Evolutionary conservation across 202 grass and related monocot genomes (phyloP).

Genomic region (Bolboschoenoplectus hybrid): DNA sequence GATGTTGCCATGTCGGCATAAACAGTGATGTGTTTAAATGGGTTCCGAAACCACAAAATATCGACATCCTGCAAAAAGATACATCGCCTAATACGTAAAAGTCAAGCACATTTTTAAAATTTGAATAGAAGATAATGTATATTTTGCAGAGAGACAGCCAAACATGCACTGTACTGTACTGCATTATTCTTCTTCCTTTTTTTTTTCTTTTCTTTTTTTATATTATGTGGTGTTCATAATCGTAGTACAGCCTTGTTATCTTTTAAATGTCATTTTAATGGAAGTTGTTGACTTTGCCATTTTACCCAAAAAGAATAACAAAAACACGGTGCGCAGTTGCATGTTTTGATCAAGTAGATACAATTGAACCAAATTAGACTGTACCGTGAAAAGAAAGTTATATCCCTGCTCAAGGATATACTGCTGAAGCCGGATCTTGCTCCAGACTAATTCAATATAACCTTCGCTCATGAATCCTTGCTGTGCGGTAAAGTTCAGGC

Average conservation of each 20-base stretch:
- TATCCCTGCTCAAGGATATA: conserved; percentile 29
- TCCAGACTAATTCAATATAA: conserved; percentile 75
- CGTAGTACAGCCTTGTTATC: neutral
- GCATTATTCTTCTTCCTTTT: no score
- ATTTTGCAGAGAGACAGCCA: no score
- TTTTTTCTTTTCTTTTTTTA: no score
- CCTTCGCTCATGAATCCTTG: conserved; percentile 61
- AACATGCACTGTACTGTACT: no score
- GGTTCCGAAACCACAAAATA: conserved; percentile 61
- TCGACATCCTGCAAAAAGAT: conserved; percentile 54
- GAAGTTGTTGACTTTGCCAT: neutral
- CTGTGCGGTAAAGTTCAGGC: conserved; percentile 47
- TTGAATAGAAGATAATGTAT: no score
- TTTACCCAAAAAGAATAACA: neutral
- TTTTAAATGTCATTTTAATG: neutral
- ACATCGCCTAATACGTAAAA: no score
- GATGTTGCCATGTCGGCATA: conserved; percentile 58
- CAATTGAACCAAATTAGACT: neutral
- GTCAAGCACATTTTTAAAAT: no score
- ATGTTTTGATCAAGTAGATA: neutral
- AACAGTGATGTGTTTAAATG: conserved; percentile 51
- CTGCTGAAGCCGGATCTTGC: conserved; percentile 63
- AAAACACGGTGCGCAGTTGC: neutral
- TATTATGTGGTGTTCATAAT: neutral
- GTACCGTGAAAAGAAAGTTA: conserved; percentile 36